These are phyloP conservation scores for Xylaria grammica DNA, from an alignment of 495 filamentous ascomycete genomes.

Conservation along the genomic window DNA sequence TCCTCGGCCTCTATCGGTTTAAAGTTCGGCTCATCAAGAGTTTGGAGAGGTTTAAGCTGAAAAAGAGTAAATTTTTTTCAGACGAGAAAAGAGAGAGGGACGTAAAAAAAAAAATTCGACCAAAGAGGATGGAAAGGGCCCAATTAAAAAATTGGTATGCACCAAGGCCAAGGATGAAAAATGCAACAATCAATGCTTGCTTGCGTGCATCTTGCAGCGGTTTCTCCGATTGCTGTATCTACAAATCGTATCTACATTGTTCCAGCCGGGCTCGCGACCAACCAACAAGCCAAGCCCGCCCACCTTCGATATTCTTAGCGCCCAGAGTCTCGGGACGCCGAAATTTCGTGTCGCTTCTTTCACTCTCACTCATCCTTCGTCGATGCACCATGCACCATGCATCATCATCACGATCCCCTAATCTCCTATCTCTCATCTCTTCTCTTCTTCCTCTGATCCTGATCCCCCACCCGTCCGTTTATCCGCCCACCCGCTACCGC, in stretches of 20 bases:
- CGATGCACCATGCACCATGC: neutral
- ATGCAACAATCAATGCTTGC: too few relatives aligned
- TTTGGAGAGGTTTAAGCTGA: neutral
- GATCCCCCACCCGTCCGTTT: neutral
- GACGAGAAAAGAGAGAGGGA: neutral
- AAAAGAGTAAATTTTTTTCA: neutral
- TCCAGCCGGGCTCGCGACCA: neutral
- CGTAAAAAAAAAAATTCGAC: slow-evolving; percentile 1
- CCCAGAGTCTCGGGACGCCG: slow-evolving; percentile 18
- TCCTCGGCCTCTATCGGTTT: neutral
- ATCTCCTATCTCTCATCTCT: too few relatives aligned
- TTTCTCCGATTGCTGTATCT: slow-evolving; percentile 15
- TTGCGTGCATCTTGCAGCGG: slow-evolving; percentile 11
- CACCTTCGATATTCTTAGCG: slow-evolving; percentile 2
- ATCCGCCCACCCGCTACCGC: too few relatives aligned
- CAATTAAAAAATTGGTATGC: neutral
- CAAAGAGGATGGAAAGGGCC: neutral
- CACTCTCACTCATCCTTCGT: neutral
- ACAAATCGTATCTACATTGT: too few relatives aligned
- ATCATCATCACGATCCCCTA: too few relatives aligned
- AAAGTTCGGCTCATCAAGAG: neutral
- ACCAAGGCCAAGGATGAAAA: too few relatives aligned
- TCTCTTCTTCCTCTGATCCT: neutral
- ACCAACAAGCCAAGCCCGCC: slow-evolving; percentile 8
- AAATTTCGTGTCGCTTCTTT: neutral